These are phyloP conservation scores for Coemansia sp. DNA, from an alignment of 192 early-diverging fungal species.

Conservation along the genomic window DNA sequence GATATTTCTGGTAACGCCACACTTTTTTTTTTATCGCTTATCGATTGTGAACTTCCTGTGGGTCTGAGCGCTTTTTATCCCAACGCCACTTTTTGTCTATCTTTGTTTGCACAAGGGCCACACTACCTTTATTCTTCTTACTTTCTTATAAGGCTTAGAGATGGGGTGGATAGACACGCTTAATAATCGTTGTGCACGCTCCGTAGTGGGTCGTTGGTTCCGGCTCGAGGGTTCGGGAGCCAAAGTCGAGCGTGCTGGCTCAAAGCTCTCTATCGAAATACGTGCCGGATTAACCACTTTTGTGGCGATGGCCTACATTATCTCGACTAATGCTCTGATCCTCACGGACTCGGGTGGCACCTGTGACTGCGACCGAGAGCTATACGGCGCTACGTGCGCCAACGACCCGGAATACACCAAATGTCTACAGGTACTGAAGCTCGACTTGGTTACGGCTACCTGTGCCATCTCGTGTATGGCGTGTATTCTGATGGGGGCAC, in stretches of 20 bases:
- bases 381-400: conserved; percentile 59
- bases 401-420: conserved; percentile 59
- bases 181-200: conserved; percentile 59
- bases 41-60: not conserved
- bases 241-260: conserved; percentile 58
- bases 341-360: conserved; percentile 75
- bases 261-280: conserved; percentile 66
- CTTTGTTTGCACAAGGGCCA: not conserved
- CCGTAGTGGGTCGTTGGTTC: conserved; percentile 62
- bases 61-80: not conserved
- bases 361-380: conserved; percentile 66
- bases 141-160: not conserved
- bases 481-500: conserved; percentile 63
- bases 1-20: not conserved
- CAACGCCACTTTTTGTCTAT: not conserved
- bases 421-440: conserved; percentile 63
- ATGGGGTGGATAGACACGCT: conserved; percentile 57
- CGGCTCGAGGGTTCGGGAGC: conserved; percentile 62
- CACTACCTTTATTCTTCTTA: not conserved
- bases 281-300: conserved; percentile 71
- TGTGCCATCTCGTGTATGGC: conserved; percentile 67
- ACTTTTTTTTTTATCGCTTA: not conserved
- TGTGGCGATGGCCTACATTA: conserved; percentile 75
- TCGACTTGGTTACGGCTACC: conserved; percentile 75
- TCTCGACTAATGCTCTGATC: conserved; percentile 73